phyloP scores from a whole-genome alignment of 805 yeast species.

The Wickerhamiella spandovensis region DNA sequence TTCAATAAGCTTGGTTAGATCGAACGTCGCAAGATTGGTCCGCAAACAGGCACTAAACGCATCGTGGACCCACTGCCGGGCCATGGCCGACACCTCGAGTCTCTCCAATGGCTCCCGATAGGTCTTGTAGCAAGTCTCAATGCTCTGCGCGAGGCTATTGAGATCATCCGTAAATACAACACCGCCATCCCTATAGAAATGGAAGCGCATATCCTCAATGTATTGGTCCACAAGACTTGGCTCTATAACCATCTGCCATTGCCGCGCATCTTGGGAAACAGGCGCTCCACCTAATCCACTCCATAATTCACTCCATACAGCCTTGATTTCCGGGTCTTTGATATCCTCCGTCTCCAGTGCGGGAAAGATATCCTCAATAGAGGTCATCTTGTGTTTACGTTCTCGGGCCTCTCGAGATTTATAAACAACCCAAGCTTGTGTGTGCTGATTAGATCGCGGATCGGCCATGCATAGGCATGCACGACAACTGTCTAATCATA shows the following conservation, averaged over 20 bases:
- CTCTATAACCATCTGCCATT: slow-evolving; percentile 1
- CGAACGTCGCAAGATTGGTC: not conserved
- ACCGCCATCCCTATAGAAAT: not conserved
- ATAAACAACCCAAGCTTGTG: not conserved
- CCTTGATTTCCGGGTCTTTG: not conserved
- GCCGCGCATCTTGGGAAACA: slow-evolving; percentile 1
- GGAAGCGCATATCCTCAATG: slow-evolving; percentile 3
- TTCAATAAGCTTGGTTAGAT: not conserved
- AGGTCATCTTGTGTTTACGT: not conserved
- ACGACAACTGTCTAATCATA: too few relatives aligned
- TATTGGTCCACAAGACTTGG: slow-evolving; percentile 1
- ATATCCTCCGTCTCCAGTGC: slow-evolving; percentile 1
- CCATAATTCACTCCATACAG: slow-evolving; percentile 1
- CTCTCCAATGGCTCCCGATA: not conserved
- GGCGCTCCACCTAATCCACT: not conserved
- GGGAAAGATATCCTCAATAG: slow-evolving; percentile 4
- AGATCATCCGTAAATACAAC: not conserved
- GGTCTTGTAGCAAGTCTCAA: not conserved
- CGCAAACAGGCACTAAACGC: not conserved
- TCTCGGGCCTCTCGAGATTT: too few relatives aligned
- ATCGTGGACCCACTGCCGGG: not conserved
- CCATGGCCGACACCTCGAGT: not conserved
- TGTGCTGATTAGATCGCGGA: not conserved
- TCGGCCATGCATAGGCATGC: not conserved
- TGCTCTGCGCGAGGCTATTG: not conserved